These are phyloP conservation scores for Glycyrrhiza uralensis DNA, from an alignment of 306 rosid genomes.

Conservation along the genomic window DNA sequence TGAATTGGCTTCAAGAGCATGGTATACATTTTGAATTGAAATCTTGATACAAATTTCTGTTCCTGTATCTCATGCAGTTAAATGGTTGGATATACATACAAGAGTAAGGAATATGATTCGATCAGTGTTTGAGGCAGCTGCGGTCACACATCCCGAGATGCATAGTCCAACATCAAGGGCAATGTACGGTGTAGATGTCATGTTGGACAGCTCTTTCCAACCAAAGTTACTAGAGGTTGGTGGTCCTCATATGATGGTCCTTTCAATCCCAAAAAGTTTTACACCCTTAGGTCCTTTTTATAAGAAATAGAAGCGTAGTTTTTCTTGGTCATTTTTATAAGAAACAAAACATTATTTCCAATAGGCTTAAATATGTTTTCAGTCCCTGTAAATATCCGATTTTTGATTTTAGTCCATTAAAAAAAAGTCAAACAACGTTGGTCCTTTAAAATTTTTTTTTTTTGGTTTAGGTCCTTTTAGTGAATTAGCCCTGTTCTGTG, in stretches of 20 bases:
- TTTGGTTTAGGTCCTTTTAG: too few species aligned
- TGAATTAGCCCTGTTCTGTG: too few species aligned
- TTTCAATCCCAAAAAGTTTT: neutral
- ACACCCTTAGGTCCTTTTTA: too few species aligned
- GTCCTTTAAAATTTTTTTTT: too few species aligned
- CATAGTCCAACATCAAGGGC: conserved; percentile 75
- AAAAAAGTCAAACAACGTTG: too few species aligned
- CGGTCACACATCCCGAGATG: conserved; percentile 85
- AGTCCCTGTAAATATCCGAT: too few species aligned
- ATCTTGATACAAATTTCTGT: neutral
- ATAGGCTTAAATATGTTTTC: too few species aligned
- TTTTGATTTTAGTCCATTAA: too few species aligned
- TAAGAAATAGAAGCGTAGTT: too few species aligned
- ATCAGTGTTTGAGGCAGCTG: conserved; percentile 83
- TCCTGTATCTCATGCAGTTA: conserved; percentile 46
- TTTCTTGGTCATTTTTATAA: too few species aligned
- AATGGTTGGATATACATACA: conserved; percentile 75
- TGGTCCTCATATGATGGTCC: neutral
- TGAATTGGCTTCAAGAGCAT: neutral
- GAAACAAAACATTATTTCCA: too few species aligned
- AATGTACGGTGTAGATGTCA: conserved; percentile 91
- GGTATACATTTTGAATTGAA: neutral
- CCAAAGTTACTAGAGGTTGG: conserved; percentile 93
- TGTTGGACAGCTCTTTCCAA: conserved; percentile 70
- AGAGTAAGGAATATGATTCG: conserved; percentile 71